phyloP scores from a whole-genome alignment of 1,284 basidiomycete genomes.

The Porodaedalea pini region DNA sequence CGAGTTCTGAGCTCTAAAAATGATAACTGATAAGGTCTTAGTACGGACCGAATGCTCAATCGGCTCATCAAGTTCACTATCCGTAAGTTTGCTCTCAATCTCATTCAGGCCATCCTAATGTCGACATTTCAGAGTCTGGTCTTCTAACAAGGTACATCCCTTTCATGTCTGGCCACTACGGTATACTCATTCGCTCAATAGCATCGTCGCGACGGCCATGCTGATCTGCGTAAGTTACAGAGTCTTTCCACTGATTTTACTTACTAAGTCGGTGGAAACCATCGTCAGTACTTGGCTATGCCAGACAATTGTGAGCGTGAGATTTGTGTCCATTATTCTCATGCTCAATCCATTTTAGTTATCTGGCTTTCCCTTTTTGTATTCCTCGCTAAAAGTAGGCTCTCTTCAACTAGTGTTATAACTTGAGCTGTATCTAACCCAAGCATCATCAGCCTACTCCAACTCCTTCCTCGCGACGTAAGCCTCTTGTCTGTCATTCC shows the following conservation, averaged over 20 bases:
- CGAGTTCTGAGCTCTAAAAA: neutral
- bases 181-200: neutral
- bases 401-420: neutral
- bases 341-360: neutral
- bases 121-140: neutral
- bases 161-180: neutral
- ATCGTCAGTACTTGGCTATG: neutral
- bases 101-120: neutral
- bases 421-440: neutral
- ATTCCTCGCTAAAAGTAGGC: constrained; percentile 4
- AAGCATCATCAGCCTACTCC: neutral
- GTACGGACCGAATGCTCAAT: neutral
- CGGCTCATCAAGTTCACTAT: neutral
- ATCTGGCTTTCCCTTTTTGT: constrained; percentile 1
- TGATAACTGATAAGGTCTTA: neutral
- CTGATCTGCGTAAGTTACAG: constrained; percentile 3
- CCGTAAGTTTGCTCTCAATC: neutral
- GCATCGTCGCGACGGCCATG: neutral
- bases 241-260: neutral
- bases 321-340: neutral
- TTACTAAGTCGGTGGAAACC: neutral
- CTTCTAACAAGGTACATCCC: neutral
- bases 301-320: constrained; percentile 5
- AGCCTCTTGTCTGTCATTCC: neutral
- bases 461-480: constrained; percentile 6